A percentile compares a stretch with the other conserved stretches of the same genome.
These are phyloP conservation scores for Manihot esculenta DNA, from an alignment of 441 rosid species.

Conservation along the genomic window DNA sequence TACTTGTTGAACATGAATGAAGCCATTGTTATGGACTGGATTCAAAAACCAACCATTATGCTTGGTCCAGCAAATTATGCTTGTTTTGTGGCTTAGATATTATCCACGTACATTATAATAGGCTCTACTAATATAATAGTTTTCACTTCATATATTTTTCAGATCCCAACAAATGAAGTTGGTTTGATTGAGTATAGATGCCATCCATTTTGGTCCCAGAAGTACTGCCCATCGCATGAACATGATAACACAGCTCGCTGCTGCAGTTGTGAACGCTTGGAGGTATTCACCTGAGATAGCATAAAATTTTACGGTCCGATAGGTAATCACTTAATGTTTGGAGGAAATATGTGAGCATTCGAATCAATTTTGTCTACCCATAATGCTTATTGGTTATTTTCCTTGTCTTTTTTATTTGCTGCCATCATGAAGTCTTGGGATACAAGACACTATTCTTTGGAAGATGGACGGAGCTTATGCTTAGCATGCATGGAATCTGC, in stretches of 20 bases:
- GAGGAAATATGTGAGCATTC: background rate
- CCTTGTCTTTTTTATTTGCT: background rate
- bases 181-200: constrained; percentile 91
- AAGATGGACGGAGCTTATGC: constrained; percentile 80
- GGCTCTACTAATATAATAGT: background rate
- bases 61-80: background rate
- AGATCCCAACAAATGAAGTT: constrained; percentile 83
- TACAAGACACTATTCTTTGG: constrained; percentile 58
- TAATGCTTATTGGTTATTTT: background rate
- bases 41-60: background rate
- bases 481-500: constrained; percentile 86
- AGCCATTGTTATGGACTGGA: background rate
- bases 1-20: background rate
- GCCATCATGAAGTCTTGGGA: constrained; percentile 58
- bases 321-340: background rate
- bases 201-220: constrained; percentile 96
- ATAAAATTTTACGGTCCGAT: background rate
- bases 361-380: background rate
- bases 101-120: background rate
- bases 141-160: constrained; percentile 16
- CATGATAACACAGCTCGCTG: constrained; percentile 78
- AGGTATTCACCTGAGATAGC: constrained; percentile 45
- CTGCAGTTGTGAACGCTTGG: constrained; percentile 92
- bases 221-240: constrained; percentile 92
- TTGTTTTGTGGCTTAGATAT: background rate